phyloP scores from a whole-genome alignment of 495 filamentous ascomycete species.

The Talaromyces adpressus region DNA sequence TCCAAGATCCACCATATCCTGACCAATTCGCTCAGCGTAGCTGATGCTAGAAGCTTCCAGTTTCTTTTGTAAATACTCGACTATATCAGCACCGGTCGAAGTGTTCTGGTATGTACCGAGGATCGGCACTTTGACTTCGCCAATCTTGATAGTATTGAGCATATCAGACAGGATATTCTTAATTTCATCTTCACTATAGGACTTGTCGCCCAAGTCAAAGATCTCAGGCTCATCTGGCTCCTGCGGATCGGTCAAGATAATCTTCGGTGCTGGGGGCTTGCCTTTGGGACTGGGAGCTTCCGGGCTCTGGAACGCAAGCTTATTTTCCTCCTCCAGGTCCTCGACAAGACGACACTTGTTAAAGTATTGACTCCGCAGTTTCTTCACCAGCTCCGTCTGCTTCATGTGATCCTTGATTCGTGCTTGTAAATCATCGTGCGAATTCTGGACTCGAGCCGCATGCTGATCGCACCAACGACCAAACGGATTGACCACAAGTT shows the following conservation, averaged over 20 bases:
- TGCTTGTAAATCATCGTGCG: conserved; percentile 84
- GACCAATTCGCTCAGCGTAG: conserved; percentile 87
- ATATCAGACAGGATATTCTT: conserved; percentile 87
- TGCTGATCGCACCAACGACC: conserved; percentile 93
- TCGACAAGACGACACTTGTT: conserved; percentile 96
- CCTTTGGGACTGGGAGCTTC: conserved; percentile 43
- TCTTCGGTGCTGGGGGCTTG: conserved; percentile 51
- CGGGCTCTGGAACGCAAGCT: conserved; percentile 90
- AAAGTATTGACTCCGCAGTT: conserved; percentile 92
- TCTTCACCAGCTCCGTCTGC: conserved; percentile 82
- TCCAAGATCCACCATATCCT: conserved; percentile 81
- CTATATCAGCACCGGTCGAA: conserved; percentile 83
- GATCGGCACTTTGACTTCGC: conserved; percentile 90
- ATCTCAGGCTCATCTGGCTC: conserved; percentile 62
- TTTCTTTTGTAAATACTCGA: conserved; percentile 86
- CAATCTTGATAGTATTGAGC: conserved; percentile 75
- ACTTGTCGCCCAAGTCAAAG: conserved; percentile 83
- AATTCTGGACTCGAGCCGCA: conserved; percentile 80
- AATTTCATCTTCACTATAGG: conserved; percentile 73
- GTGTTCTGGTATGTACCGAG: conserved; percentile 91
- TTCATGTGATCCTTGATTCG: conserved; percentile 89
- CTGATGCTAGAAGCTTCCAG: conserved; percentile 76
- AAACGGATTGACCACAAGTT: conserved; percentile 91
- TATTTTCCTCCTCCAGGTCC: conserved; percentile 97
- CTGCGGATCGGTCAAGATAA: conserved; percentile 51